These are phyloP conservation scores for Ogataea hybrid DNA, from an alignment of 1,139 yeast species.

Conservation along the genomic window DNA sequence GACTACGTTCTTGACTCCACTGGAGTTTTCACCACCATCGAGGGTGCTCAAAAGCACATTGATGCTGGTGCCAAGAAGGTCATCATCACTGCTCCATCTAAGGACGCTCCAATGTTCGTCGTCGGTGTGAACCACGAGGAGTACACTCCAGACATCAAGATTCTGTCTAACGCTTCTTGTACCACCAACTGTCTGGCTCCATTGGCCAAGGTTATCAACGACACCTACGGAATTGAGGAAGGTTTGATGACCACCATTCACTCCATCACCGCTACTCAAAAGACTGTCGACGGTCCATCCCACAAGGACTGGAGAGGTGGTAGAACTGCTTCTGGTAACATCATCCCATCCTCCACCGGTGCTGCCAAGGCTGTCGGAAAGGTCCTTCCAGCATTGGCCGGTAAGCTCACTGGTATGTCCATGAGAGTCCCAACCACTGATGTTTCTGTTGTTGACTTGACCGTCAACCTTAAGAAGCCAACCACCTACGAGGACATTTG, in stretches of 20 bases:
- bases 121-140: slow-evolving; percentile 80
- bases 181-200: slow-evolving; percentile 92
- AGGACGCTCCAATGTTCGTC: slow-evolving; percentile 88
- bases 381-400: slow-evolving; percentile 82
- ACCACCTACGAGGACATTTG: slow-evolving; percentile 78
- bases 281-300: slow-evolving; percentile 92
- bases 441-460: slow-evolving; percentile 77
- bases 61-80: slow-evolving; percentile 90
- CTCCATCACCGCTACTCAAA: slow-evolving; percentile 87
- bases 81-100: slow-evolving; percentile 82
- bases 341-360: slow-evolving; percentile 88
- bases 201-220: slow-evolving; percentile 80
- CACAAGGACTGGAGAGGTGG: slow-evolving; percentile 97
- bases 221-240: slow-evolving; percentile 75
- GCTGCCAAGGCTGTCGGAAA: slow-evolving; percentile 93
- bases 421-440: slow-evolving; percentile 88
- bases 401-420: slow-evolving; percentile 88
- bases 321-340: slow-evolving; percentile 90
- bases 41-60: slow-evolving; percentile 79
- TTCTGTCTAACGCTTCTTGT: slow-evolving; percentile 84
- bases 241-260: slow-evolving; percentile 91
- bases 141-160: slow-evolving; percentile 68
- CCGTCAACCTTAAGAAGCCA: slow-evolving; percentile 65
- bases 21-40: slow-evolving; percentile 79
- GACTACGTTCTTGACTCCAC: slow-evolving; percentile 84